Evolutionary conservation across 2,329 filamentous ascomycete species (phyloP).

Genomic region (Aurifilum marmelostoma): DNA sequence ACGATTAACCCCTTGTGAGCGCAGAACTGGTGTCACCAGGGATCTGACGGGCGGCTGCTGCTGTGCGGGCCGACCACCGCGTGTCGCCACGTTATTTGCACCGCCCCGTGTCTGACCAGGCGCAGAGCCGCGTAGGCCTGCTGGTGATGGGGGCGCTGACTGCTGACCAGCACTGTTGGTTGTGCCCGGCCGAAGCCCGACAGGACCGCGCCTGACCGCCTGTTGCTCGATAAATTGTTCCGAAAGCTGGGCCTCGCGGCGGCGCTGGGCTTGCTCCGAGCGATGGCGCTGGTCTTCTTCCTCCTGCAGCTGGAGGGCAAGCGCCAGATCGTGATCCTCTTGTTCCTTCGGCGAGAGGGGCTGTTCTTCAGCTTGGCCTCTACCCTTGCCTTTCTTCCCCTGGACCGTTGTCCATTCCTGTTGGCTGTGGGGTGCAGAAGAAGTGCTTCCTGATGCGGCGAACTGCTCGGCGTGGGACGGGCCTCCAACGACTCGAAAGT

Average conservation of each 20-base stretch:
- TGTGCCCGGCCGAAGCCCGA: conserved; percentile 17
- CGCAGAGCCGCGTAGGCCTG: conserved; percentile 31
- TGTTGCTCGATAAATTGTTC: conserved; percentile 73
- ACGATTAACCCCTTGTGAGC: conserved; percentile 38
- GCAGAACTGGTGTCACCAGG: conserved; percentile 48
- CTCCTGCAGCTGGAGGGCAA: conserved; percentile 91
- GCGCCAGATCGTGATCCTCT: conserved; percentile 83
- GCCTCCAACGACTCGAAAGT: conserved; percentile 83
- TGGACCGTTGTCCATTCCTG: conserved; percentile 62
- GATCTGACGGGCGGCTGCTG: conserved; percentile 44
- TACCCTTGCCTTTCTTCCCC: conserved; percentile 36
- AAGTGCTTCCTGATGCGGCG: conserved; percentile 12
- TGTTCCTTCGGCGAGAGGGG: conserved; percentile 57
- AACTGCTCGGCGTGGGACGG: conserved; percentile 33
- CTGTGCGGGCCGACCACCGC: conserved; percentile 20
- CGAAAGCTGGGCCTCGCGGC: conserved; percentile 68
- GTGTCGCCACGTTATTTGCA: conserved; percentile 16
- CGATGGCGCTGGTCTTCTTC: conserved; percentile 83
- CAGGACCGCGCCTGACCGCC: conserved; percentile 36
- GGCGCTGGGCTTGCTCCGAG: conserved; percentile 61
- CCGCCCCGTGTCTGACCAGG: conserved; percentile 10
- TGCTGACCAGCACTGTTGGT: conserved; percentile 13
- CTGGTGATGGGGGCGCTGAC: conserved; percentile 23
- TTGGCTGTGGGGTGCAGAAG: conserved; percentile 29
- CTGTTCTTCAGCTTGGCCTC: conserved; percentile 32